These are phyloP conservation scores for Yamadazyma jaroonii DNA, from an alignment of 1,139 yeast genomes.

Conservation along the genomic window DNA sequence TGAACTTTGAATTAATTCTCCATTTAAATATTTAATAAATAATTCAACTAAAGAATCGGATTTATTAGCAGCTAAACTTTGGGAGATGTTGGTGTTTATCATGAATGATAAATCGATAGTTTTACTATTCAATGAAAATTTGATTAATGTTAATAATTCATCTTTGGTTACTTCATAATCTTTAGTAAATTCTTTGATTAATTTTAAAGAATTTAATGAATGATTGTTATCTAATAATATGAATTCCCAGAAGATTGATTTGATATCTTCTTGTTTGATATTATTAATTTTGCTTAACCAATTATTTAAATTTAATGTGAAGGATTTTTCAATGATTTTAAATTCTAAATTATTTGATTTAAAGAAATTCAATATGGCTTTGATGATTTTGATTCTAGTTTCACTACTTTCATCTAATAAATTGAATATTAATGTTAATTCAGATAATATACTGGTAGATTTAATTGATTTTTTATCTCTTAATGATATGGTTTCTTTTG, in stretches of 20 bases:
- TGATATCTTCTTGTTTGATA: conserved; percentile 28
- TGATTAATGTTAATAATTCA: conserved; percentile 35
- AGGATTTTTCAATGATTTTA: conserved; percentile 31
- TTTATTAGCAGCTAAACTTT: conserved; percentile 24
- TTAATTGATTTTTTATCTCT: conserved; percentile 49
- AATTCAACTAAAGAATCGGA: conserved; percentile 24
- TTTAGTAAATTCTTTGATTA: conserved; percentile 36
- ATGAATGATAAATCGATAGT: conserved; percentile 45
- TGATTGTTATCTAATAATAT: conserved; percentile 32
- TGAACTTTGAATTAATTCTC: conserved; percentile 25
- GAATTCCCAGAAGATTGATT: conserved; percentile 38
- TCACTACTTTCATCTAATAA: conserved; percentile 35
- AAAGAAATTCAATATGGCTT: conserved; percentile 32
- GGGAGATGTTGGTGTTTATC: conserved; percentile 39
- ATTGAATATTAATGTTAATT: conserved; percentile 44
- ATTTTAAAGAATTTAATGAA: conserved; percentile 31
- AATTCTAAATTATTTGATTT: conserved; percentile 32
- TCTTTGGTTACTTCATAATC: conserved; percentile 19
- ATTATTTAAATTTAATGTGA: conserved; percentile 34
- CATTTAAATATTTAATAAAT: conserved; percentile 36
- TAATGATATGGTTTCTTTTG: conserved; percentile 39
- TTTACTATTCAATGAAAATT: conserved; percentile 38
- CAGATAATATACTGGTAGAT: conserved; percentile 42
- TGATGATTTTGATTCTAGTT: conserved; percentile 31
- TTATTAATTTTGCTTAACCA: conserved; percentile 34